Conservation (phyloP, 2,329 filamentous ascomycete genomes). For the Kalaharituber pfeilii region DNA sequence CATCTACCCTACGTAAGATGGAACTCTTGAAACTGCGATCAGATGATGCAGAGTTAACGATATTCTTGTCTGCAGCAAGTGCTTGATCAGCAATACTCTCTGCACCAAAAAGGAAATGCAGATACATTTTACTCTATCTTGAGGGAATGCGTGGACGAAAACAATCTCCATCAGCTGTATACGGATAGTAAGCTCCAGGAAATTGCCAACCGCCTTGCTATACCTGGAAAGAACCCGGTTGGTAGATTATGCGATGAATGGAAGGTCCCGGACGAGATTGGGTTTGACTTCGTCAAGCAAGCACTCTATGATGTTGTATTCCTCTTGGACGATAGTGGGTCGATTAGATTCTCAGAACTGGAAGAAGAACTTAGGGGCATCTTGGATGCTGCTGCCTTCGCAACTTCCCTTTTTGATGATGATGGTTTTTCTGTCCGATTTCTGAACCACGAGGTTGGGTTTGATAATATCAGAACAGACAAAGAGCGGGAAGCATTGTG, state of each 20-base stretch:
- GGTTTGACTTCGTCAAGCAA: constrained; percentile 25
- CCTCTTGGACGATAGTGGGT: constrained; percentile 44
- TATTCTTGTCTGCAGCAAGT: too few relatives aligned
- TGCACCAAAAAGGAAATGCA: constrained; percentile 15
- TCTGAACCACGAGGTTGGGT: constrained; percentile 44
- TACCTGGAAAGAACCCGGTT: constrained; percentile 16
- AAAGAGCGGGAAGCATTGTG: constrained; percentile 43
- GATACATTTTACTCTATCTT: constrained; percentile 13
- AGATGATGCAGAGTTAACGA: too few relatives aligned
- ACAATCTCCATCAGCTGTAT: constrained; percentile 14
- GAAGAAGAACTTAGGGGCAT: constrained; percentile 50
- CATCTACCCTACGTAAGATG: too few relatives aligned
- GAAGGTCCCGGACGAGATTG: constrained; percentile 24
- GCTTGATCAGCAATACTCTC: too few relatives aligned
- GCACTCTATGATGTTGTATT: constrained; percentile 25
- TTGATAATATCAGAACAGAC: constrained; percentile 39
- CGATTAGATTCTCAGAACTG: constrained; percentile 49
- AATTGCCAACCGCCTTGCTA: constrained; percentile 10
- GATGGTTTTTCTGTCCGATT: constrained; percentile 52
- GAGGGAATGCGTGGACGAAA: constrained; percentile 16
- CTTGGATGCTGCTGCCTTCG: constrained; percentile 43
- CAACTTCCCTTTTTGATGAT: constrained; percentile 50
- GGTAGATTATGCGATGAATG: constrained; percentile 21
- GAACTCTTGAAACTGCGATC: too few relatives aligned
- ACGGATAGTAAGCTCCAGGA: constrained; percentile 7